These are phyloP conservation scores for Stephanodiscus triporus DNA, from an alignment of 108 stramenopile species.

Conservation along the genomic window DNA sequence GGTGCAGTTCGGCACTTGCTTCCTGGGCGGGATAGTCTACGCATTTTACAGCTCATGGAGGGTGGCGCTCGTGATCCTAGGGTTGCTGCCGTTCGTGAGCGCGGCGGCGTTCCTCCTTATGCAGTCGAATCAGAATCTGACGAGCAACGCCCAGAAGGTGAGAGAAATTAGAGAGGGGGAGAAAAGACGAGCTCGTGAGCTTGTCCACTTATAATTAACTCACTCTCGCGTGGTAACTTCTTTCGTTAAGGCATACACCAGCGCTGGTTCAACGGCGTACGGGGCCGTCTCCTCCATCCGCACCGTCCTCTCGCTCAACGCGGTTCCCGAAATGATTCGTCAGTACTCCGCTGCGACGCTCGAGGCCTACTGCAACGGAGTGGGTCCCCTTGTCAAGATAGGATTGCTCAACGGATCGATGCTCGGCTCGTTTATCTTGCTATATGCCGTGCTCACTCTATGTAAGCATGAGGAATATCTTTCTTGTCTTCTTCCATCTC, in stretches of 20 bases:
- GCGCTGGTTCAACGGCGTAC: slow-evolving; percentile 48
- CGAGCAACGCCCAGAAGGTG: slow-evolving; percentile 35
- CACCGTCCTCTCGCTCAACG: slow-evolving; percentile 57
- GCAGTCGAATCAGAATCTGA: slow-evolving; percentile 61
- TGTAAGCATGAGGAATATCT: slow-evolving; percentile 7
- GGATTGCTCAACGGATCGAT: slow-evolving; percentile 73
- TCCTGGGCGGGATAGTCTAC: slow-evolving; percentile 63
- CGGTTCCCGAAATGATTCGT: slow-evolving; percentile 45
- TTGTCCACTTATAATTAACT: slow-evolving; percentile 3
- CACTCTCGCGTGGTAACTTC: background rate
- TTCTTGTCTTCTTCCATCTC: too few species aligned
- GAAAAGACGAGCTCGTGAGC: background rate
- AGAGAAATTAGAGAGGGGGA: background rate
- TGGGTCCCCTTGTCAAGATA: slow-evolving; percentile 35
- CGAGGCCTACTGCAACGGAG: slow-evolving; percentile 58
- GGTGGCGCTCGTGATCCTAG: slow-evolving; percentile 66
- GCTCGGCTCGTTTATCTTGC: slow-evolving; percentile 64
- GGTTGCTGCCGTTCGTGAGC: slow-evolving; percentile 54
- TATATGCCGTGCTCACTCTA: slow-evolving; percentile 62
- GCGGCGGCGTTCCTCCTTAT: slow-evolving; percentile 52
- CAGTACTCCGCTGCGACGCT: slow-evolving; percentile 53
- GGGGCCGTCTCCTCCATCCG: slow-evolving; percentile 49
- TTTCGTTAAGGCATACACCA: slow-evolving; percentile 39
- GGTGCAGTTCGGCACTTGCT: slow-evolving; percentile 66
- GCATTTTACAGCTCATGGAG: slow-evolving; percentile 63